Percentiles rank a stretch among this genome's conserved stretches.
Evolutionary conservation across 495 filamentous ascomycete species (phyloP).

Genomic region (Astrothelium subdiscretum): DNA sequence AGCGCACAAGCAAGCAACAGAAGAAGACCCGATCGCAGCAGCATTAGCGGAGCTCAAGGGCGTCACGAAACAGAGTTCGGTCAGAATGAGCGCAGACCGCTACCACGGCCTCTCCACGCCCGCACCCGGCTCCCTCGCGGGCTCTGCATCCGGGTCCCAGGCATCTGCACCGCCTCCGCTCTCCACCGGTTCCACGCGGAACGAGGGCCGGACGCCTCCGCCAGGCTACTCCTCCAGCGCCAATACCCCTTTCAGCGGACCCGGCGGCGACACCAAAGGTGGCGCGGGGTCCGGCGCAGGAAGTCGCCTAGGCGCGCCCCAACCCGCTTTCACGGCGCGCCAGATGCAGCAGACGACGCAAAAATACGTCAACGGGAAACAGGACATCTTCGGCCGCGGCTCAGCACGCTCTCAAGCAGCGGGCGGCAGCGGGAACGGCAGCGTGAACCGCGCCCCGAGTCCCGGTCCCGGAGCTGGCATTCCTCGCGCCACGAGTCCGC

Average conservation of each 20-base stretch:
- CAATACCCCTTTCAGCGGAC: conserved; percentile 35
- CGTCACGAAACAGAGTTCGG: conserved; percentile 60
- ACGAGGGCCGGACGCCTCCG: not conserved
- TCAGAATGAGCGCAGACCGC: conserved; percentile 81
- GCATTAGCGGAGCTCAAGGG: conserved; percentile 89
- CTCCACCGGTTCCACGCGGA: not conserved
- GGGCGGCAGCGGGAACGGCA: conserved; percentile 5
- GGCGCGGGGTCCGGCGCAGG: conserved; percentile 69
- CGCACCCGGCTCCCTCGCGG: conserved; percentile 30
- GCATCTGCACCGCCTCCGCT: conserved; percentile 10
- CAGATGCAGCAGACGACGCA: conserved; percentile 91
- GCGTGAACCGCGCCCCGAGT: conserved; percentile 9
- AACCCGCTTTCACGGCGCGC: conserved; percentile 80
- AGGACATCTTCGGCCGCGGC: conserved; percentile 61
- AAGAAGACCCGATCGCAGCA: conserved; percentile 78
- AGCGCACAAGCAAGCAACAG: conserved; percentile 32
- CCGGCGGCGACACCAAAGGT: conserved; percentile 49
- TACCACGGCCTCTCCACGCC: conserved; percentile 87
- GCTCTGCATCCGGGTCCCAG: not conserved
- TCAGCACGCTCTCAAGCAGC: not conserved
- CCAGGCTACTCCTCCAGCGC: conserved; percentile 4
- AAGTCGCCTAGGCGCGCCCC: conserved; percentile 74
- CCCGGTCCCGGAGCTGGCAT: conserved; percentile 6
- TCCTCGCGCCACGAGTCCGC: conserved; percentile 24
- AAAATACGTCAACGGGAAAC: conserved; percentile 71